Percentiles rank a stretch among this genome's conserved stretches.
Evolutionary conservation across 164 flowering plant genomes (phyloP).

Genomic region (Warburgia ugandensis): DNA sequence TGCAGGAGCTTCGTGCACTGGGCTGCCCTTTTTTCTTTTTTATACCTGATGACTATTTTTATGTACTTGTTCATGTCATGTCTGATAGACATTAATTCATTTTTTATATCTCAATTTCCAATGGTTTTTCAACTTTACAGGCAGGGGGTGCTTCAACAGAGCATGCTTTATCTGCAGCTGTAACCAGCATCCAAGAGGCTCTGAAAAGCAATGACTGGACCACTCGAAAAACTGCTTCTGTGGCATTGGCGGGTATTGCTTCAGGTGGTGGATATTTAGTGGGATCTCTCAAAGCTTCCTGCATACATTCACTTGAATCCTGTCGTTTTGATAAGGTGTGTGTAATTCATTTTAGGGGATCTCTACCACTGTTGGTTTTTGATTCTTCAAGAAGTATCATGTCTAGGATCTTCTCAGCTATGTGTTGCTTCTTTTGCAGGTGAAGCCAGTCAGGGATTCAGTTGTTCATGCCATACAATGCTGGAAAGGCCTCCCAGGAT

Average conservation of each 20-base stretch:
- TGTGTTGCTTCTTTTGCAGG: slow-evolving; percentile 40
- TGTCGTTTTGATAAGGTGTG: slow-evolving; percentile 94
- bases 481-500: slow-evolving; percentile 60
- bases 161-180: slow-evolving; percentile 44
- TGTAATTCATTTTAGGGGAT: slow-evolving; percentile 4
- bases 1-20: too few relatives aligned
- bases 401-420: too few relatives aligned
- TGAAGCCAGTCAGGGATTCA: slow-evolving; percentile 89
- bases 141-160: slow-evolving; percentile 80
- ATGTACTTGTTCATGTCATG: background rate
- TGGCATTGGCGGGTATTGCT: slow-evolving; percentile 60
- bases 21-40: too few relatives aligned
- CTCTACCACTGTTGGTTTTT: too few relatives aligned
- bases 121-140: slow-evolving; percentile 24
- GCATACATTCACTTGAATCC: slow-evolving; percentile 61
- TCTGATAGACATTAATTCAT: background rate
- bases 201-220: slow-evolving; percentile 84
- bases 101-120: background rate
- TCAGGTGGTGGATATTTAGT: slow-evolving; percentile 37
- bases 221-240: slow-evolving; percentile 85
- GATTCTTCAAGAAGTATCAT: too few relatives aligned
- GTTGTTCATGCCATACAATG: slow-evolving; percentile 55
- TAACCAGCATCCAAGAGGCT: slow-evolving; percentile 66
- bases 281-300: slow-evolving; percentile 48
- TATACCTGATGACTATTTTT: too few relatives aligned